Percentiles rank a stretch among this genome's conserved stretches.
These are phyloP conservation scores for Diaporthe citri DNA, from an alignment of 2,329 filamentous ascomycete species.

Conservation along the genomic window DNA sequence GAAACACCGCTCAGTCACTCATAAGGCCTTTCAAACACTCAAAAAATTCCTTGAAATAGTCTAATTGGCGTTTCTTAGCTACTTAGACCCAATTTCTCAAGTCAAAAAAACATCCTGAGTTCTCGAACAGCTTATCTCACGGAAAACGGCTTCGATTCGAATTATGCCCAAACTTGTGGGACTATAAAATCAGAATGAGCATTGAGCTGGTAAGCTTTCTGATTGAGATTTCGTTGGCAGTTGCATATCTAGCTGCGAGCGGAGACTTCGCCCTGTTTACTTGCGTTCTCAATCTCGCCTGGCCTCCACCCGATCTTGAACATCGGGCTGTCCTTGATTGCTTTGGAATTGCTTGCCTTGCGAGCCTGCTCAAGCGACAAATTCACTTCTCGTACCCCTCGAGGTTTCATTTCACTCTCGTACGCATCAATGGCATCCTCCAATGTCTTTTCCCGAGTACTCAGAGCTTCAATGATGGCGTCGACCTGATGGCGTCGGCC, in stretches of 20 bases:
- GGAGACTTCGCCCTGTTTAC: background rate
- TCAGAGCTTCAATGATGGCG: background rate
- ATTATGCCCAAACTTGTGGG: background rate
- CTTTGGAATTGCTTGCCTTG: background rate
- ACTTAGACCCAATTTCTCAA: background rate
- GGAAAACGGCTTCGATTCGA: background rate
- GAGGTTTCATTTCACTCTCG: background rate
- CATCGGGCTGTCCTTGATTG: constrained; percentile 10
- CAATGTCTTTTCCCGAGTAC: background rate
- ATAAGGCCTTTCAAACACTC: background rate
- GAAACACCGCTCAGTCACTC: background rate
- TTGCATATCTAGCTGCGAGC: background rate
- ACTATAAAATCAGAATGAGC: background rate
- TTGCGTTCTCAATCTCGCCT: background rate
- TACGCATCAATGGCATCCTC: background rate
- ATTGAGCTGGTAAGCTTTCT: background rate
- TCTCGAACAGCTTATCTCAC: background rate
- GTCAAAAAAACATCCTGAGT: background rate
- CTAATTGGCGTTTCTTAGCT: background rate
- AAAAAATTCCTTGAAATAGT: background rate
- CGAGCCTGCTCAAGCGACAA: constrained; percentile 10
- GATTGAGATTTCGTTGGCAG: background rate
- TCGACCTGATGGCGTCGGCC: background rate
- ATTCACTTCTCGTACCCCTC: background rate
- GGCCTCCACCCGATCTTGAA: constrained; percentile 1